Conservation (phyloP, 257 asterid species). For the Ocimum tenuiflorum region DNA sequence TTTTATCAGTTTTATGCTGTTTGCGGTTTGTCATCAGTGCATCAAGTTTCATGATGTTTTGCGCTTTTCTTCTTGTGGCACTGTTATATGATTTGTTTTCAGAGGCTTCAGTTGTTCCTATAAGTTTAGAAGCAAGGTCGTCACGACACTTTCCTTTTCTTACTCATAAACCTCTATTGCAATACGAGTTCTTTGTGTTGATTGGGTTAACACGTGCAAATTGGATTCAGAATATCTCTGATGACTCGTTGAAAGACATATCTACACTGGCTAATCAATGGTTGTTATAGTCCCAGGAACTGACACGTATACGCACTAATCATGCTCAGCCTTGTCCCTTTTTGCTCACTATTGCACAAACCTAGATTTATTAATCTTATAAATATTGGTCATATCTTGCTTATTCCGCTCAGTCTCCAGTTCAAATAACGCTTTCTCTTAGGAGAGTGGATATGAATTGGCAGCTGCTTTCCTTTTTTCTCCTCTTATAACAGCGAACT, state of each 20-base stretch:
- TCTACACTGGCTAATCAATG: too few relatives aligned
- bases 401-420: not conserved
- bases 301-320: not conserved
- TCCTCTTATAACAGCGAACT: not conserved
- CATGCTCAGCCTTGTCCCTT: not conserved
- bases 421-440: not conserved
- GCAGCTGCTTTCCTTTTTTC: not conserved
- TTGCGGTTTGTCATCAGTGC: not conserved
- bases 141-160: not conserved
- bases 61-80: too few relatives aligned
- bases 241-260: not conserved
- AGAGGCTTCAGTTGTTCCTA: not conserved
- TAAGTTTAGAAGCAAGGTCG: not conserved
- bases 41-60: not conserved
- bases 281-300: not conserved
- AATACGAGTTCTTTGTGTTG: too few relatives aligned
- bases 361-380: not conserved
- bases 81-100: not conserved
- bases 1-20: not conserved
- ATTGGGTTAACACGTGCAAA: not conserved
- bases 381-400: not conserved
- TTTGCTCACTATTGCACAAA: not conserved
- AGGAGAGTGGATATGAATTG: not conserved
- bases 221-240: not conserved
- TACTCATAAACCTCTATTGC: not conserved